Base-by-base conservation (phyloP, 192 early-diverging fungal species). In the Mortierella hygrophila region DNA sequence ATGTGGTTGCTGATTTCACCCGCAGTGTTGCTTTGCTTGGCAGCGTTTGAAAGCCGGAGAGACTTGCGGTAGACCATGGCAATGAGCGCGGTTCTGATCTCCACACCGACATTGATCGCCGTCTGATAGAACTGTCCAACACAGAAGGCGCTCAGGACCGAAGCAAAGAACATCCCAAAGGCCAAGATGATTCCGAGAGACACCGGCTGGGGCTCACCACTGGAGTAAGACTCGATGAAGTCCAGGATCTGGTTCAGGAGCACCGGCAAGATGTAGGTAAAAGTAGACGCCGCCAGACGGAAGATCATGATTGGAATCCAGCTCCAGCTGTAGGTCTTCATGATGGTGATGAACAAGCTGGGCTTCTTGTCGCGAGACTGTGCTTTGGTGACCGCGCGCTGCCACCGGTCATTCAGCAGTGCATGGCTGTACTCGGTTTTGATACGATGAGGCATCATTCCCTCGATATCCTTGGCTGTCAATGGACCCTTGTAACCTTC, bases 1-100 rank as follows among this genome's bases (percentile, higher is more conserved):
- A 90, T 85, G 29, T 85, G 86, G 52, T 90, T 90, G 32, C 80
- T 79, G 68, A 90, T 90, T 57, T 90, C 89, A 9, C 89, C 89
- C 0, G 80, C 75, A 18, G 82, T 88, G 18, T 70, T 70, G 41
- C 84, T 84, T 20, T 88, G 75, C 44, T 76, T 85, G 40, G 82
- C 85, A 7, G 74, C 82, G 40, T 79, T 83, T 4, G 78, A 78
- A 1, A 90, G 77, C 20, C 63, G 69, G 37, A 90, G 79, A 4
- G 89, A 77, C 74, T 90, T 90, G 63, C 79, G 86, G 68, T 90
- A 90, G 38, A 90, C 77, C 74, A 87, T 84, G 21, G 82, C 75
- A 38, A 90, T 90, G 68, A 88, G 75, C 0, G 89, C 89, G 0
- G 79, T 81, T 42, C 89, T 77, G 35, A 78, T 57, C 52, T 85